Evolutionary conservation across 1,284 basidiomycete species (phyloP).

Genomic region (Sporisorium iseilematis-ciliati): DNA sequence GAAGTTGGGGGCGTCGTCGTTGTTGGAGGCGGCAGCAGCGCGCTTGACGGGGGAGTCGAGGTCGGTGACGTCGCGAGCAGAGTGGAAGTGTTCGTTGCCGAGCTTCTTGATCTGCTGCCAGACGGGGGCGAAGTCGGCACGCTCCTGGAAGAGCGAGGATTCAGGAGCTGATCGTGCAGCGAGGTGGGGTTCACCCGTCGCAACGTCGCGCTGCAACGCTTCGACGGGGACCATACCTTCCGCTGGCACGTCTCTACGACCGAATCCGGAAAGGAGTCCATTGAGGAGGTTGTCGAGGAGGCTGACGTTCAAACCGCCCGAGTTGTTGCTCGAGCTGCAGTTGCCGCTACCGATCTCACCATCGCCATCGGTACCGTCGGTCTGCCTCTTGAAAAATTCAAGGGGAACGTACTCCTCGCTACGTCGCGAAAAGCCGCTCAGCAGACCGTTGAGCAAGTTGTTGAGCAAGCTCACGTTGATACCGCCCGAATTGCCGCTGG

Average conservation of each 20-base stretch:
- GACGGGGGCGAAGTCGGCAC: constrained; percentile 56
- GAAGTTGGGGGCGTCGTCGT: constrained; percentile 39
- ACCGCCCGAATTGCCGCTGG: constrained; percentile 45
- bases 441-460: constrained; percentile 56
- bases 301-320: constrained; percentile 50
- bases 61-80: constrained; percentile 19
- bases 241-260: constrained; percentile 25
- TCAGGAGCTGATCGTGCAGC: constrained; percentile 9
- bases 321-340: constrained; percentile 44
- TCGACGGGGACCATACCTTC: constrained; percentile 21
- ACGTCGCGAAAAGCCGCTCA: constrained; percentile 34
- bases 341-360: constrained; percentile 31
- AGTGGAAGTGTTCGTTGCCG: constrained; percentile 49
- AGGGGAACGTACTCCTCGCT: constrained; percentile 23
- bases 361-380: constrained; percentile 14
- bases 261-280: constrained; percentile 43
- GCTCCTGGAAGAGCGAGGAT: constrained; percentile 18
- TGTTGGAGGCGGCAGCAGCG: constrained; percentile 7
- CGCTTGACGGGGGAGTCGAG: constrained; percentile 29
- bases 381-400: constrained; percentile 40
- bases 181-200: not conserved
- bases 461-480: constrained; percentile 55
- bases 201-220: constrained; percentile 27
- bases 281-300: constrained; percentile 56
- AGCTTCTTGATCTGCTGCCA: constrained; percentile 55